Evolutionary conservation across 306 rosid species (phyloP), one percentile per base, ranked within the genome.

Genomic region (Cicer pinnatifidum): DNA sequence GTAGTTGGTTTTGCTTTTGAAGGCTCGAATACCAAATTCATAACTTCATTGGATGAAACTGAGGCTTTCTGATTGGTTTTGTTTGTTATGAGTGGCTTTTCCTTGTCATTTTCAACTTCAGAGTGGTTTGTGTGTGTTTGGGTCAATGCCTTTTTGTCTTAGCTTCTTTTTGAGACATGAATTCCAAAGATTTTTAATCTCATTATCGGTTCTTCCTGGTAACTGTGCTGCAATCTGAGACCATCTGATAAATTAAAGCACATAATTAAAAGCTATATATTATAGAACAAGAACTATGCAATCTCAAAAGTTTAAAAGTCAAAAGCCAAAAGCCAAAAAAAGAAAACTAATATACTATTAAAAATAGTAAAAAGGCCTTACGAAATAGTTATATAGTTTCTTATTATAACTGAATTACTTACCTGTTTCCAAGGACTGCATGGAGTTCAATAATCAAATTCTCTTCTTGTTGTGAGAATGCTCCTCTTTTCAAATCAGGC

Each of bases 401-500:
- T 28, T 3, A 28, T 47, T 17, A n/a, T n/a, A 37, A 63, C 8
- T 16, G 28, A 66, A 66, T n/a, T 11, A 50, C 45, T 52, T 72
- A 88, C 97, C 94, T 87, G 87, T 91, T 91, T 60, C 97, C 97
- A 13, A 91, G 89, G 46, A 91, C 96, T 62, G 96, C 87, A 82
- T 93, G 98, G 50, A 93, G 97, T 59, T 93, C 97, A 67, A 93
- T 72, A 7, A 93, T 93, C 85, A 91, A 80, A 62, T 88, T 89
- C 87, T 93, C 96, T 82, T 93, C 98, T 46, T 89, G 91, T 72
- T 86, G 98, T 3, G 97, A 93, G 76, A 93, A 93, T 71, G 98
- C 96, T 10, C 97, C 98, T 88, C 97, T 91, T 65, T 93, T 93
- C 88, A 93, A 86, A 84, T 93, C 97, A 66, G 98, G 98, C 71